Evolutionary conservation across 2,329 filamentous ascomycete genomes (phyloP).

Genomic region (Stylonectria norvegica): DNA sequence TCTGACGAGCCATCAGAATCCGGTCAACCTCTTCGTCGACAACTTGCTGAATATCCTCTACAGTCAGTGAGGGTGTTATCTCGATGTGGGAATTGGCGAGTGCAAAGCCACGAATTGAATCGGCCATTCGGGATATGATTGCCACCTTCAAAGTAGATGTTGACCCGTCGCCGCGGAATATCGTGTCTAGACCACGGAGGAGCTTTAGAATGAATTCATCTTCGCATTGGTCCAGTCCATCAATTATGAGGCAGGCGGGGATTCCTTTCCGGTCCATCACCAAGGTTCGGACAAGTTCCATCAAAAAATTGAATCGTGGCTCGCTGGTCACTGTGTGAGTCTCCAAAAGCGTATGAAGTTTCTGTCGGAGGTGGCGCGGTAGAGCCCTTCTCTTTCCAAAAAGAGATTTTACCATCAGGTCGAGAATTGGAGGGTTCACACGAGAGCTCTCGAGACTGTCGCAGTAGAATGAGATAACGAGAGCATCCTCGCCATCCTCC

Average conservation of each 20-base stretch:
- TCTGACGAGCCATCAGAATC: conserved; percentile 17
- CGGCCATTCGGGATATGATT: conserved; percentile 14
- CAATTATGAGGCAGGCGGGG: conserved; percentile 15
- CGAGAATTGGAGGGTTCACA: conserved; percentile 17
- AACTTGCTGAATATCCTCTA: conserved; percentile 16
- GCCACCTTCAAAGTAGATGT: conserved; percentile 7
- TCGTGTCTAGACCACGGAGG: conserved; percentile 14
- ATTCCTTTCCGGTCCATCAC: conserved; percentile 5
- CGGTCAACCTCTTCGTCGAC: conserved; percentile 19
- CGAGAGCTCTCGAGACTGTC: conserved; percentile 19
- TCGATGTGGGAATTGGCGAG: conserved; percentile 14
- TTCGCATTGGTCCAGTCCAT: conserved; percentile 18
- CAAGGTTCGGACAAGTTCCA: conserved; percentile 14
- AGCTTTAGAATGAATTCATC: conserved; percentile 12
- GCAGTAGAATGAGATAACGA: conserved; percentile 19
- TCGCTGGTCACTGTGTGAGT: conserved; percentile 2
- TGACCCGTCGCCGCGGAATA: conserved; percentile 12
- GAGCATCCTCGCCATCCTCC: conserved; percentile 6
- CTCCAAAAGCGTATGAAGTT: conserved; percentile 12
- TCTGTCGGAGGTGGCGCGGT: conserved; percentile 7
- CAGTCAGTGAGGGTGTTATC: conserved; percentile 9
- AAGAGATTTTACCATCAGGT: conserved; percentile 13
- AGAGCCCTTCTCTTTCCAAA: conserved; percentile 12
- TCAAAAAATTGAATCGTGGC: conserved; percentile 15
- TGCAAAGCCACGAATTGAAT: conserved; percentile 16